Evolutionary conservation across 2,329 filamentous ascomycete species (phyloP), one percentile per base, ranked within the genome.

Genomic region (Chaetomium olivaceum): DNA sequence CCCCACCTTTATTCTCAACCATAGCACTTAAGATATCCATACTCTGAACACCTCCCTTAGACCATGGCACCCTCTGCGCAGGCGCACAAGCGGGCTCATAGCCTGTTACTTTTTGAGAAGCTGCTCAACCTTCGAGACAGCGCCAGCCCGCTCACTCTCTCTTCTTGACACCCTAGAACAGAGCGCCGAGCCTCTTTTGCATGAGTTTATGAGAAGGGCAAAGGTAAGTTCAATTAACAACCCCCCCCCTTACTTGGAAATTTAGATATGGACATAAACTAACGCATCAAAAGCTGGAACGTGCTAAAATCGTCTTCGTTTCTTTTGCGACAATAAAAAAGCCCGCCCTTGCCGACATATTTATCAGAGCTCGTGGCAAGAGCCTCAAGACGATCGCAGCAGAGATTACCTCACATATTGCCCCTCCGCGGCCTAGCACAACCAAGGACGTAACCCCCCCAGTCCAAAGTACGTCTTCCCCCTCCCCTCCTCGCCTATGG

Each of bases 121-220:
- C 81, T 97, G 1, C 82, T 97, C 69, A 91, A 89, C 74, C 81
- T 92, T 63, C 86, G 92, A 68, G 91, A 95, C 76, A 88, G 87
- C 64, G 88, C 90, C 16, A 96, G 92, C 58, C 94, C 94, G 2
- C 87, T 98, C 73, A 97, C 93, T 0, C 81, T 98, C 29, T n/a
- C 79, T 97, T 3, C 82, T 97, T 64, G 94, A 98, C 77, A 91
- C 85, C 39, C 82, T 97, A 33, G 92, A 96, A 78, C 93, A 97
- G 78, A 87, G 89, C 29, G 91, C 88, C 7, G 83, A 82, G 33
- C 88, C 89, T 0, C 79, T 97, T 4, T 69, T 94, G 1, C 79
- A 81, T 21, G 93, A 97, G 77, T 91, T 94, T 77, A 86, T 91
- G 62, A 81, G 83, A 56, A 85, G 93, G 72, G 92, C 91, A 62